These are phyloP conservation scores for Aureobasidium sp. DNA, from an alignment of 2,329 filamentous ascomycete genomes.

Conservation along the genomic window DNA sequence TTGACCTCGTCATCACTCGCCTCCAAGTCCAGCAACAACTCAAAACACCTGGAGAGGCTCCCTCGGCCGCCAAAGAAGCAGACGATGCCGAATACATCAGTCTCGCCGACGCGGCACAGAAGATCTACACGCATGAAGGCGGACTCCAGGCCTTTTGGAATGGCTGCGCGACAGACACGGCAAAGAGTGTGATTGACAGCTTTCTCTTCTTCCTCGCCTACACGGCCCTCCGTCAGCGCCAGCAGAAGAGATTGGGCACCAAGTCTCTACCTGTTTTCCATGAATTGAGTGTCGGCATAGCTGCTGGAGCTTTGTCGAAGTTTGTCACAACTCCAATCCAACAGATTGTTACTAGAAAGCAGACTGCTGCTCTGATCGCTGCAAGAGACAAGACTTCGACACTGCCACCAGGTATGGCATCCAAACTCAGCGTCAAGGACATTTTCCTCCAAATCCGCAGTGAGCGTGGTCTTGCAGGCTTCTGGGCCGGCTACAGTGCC, in stretches of 20 bases:
- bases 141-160: conserved; percentile 59
- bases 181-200: conserved; percentile 53
- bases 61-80: conserved; percentile 26
- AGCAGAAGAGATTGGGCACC: conserved; percentile 30
- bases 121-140: conserved; percentile 66
- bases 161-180: conserved; percentile 35
- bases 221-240: conserved; percentile 45
- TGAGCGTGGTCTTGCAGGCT: conserved; percentile 64
- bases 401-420: conserved; percentile 20
- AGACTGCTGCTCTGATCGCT: conserved; percentile 53
- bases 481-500: conserved; percentile 86
- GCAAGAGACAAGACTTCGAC: conserved; percentile 30
- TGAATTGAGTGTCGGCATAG: conserved; percentile 64
- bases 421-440: conserved; percentile 37
- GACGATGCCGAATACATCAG: conserved; percentile 49
- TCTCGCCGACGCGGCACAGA: conserved; percentile 59
- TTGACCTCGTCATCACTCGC: conserved; percentile 73
- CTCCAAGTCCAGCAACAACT: conserved; percentile 68
- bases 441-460: conserved; percentile 56
- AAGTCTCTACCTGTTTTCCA: conserved; percentile 52
- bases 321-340: conserved; percentile 71
- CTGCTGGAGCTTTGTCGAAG: conserved; percentile 67
- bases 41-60: conserved; percentile 29
- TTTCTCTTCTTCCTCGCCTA: conserved; percentile 86
- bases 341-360: conserved; percentile 74